phyloP scores from a whole-genome alignment of 2,329 filamentous ascomycete genomes.

The Sporothrix inflata region DNA sequence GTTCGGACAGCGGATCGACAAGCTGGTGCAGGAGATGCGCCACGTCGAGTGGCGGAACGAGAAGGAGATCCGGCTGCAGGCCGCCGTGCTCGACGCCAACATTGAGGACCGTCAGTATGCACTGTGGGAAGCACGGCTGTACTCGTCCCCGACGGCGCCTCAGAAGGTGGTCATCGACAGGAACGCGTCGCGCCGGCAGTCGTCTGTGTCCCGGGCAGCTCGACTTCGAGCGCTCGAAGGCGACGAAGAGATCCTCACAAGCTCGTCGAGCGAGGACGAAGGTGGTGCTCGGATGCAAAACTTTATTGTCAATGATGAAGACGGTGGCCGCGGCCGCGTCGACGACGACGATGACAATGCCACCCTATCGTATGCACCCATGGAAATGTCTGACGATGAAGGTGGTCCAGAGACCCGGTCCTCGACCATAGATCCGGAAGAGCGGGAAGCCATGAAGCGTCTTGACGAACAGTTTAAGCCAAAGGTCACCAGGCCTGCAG shows the following conservation, averaged over 20 bases:
- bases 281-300: slow-evolving; percentile 51
- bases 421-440: background rate
- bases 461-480: background rate
- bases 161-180: slow-evolving; percentile 23
- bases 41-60: slow-evolving; percentile 55
- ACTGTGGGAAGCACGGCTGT: slow-evolving; percentile 49
- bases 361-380: background rate
- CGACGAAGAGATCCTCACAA: slow-evolving; percentile 57
- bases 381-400: background rate
- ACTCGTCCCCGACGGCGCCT: slow-evolving; percentile 44
- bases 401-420: no score
- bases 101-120: slow-evolving; percentile 63
- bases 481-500: background rate
- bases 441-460: background rate
- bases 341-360: slow-evolving; percentile 21
- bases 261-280: slow-evolving; percentile 48
- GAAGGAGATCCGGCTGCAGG: slow-evolving; percentile 58
- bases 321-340: background rate
- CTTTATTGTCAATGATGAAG: slow-evolving; percentile 53
- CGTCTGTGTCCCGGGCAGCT: background rate
- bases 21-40: slow-evolving; percentile 56
- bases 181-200: background rate
- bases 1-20: slow-evolving; percentile 58
- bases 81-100: slow-evolving; percentile 64
- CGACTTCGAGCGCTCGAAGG: slow-evolving; percentile 36